Evolutionary conservation across 805 yeast genomes (phyloP), one percentile per base, ranked within the genome.

Genomic region (Cyberlindnera maritima): DNA sequence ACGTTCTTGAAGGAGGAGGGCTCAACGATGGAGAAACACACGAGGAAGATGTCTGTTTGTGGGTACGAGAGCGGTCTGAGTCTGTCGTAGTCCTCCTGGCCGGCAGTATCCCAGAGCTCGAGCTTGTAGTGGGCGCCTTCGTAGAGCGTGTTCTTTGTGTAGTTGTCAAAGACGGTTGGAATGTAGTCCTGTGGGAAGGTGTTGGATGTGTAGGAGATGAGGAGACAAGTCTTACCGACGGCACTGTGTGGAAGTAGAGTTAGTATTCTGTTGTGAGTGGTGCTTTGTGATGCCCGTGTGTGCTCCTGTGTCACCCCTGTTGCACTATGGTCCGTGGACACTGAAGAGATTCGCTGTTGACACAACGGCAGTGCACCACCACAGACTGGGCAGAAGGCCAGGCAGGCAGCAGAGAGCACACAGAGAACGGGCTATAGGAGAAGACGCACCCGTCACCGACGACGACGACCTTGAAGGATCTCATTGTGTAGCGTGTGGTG

Each of bases 51-150:
- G 58, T 88, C 96, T 0, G 97, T 89, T 63, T 90, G 96, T 3
- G 96, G 96, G 61, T 90, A 90, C 9, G 94, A 85, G 51, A 90
- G 71, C 3, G 97, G 97, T 66, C 97, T 76, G 59, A 89, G 74
- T 50, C 96, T 75, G 64, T 90, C 96, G 65, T 89, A 89, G 63
- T 89, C 96, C 60, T 87, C 85, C 67, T 90, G 96, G 23, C 97
- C 97, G 3, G 97, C 96, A 14, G 97, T 90, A 77, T 90, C 97
- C 96, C 96, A 90, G 39, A 90, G 75, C 20, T 95, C 96, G 43
- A 90, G 73, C 60, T 88, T 88, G 59, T 86, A 83, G 45, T 88
- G 87, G 59, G 84, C 89, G 25, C 86, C 84, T 58, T 85, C 92
- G 18, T 83, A 83, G 76, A 88, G 79, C 21, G 90, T 89, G 36